Evolutionary conservation across 176 grass and related monocot genomes (phyloP).

Genomic region (Saccharum spontaneum): DNA sequence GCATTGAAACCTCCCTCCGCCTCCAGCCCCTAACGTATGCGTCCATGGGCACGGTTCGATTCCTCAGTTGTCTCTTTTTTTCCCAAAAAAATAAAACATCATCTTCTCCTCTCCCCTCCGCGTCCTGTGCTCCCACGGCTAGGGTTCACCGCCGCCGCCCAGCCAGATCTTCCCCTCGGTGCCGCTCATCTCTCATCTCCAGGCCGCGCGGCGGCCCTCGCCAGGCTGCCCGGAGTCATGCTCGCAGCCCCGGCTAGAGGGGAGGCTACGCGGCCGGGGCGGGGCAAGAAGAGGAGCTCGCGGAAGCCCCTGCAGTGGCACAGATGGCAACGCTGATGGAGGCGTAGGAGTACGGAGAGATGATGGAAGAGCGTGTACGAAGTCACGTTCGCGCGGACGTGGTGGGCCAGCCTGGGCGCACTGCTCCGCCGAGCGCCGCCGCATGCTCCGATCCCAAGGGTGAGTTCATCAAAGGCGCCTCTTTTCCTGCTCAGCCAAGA

Average conservation of each 20-base stretch:
- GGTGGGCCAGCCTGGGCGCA: conserved; percentile 64
- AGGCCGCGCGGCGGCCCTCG: no score
- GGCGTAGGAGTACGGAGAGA: conserved; percentile 99
- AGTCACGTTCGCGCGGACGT: conserved; percentile 84
- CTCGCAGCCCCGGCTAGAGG: conserved; percentile 23
- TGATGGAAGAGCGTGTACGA: conserved; percentile 97
- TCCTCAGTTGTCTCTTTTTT: no score
- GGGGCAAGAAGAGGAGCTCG: conserved; percentile 7
- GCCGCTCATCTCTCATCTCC: no score
- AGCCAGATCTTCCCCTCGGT: no score
- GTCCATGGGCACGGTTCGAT: no score
- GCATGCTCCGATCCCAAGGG: conserved; percentile 37
- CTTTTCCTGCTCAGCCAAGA: conserved; percentile 17
- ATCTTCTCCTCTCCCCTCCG: no score
- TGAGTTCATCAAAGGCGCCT: background rate
- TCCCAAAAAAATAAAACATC: no score
- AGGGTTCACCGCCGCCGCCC: no score
- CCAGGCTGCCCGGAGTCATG: no score
- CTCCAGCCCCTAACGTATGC: no score
- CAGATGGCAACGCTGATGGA: conserved; percentile 81
- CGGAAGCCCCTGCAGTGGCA: background rate
- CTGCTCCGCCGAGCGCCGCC: conserved; percentile 66
- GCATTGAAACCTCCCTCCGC: no score
- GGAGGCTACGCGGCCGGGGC: background rate
- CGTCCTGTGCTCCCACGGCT: no score